A percentile compares a stretch with the other conserved stretches of the same genome.
Conservation (phyloP, 306 rosid species). For the Glycine tomentella region DNA sequence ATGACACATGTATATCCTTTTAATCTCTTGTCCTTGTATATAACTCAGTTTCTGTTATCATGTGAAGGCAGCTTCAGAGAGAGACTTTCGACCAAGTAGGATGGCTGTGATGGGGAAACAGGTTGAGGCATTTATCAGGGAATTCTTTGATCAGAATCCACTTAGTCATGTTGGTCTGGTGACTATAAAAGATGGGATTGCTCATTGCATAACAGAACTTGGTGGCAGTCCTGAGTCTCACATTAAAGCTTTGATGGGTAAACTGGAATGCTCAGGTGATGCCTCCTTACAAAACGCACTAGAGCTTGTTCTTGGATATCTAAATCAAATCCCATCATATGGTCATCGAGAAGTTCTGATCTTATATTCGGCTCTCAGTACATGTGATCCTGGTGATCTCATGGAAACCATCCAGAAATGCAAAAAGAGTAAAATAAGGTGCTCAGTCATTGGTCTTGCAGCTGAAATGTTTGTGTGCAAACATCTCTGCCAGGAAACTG, state of each 20-base stretch:
- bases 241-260: constrained; percentile 86
- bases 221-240: constrained; percentile 99
- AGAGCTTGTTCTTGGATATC: constrained; percentile 86
- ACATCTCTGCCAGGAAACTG: constrained; percentile 91
- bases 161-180: constrained; percentile 90
- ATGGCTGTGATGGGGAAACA: constrained; percentile 84
- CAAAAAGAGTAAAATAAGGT: constrained; percentile 86
- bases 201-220: constrained; percentile 82
- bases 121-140: constrained; percentile 83
- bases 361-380: constrained; percentile 90
- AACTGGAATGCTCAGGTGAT: constrained; percentile 94
- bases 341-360: constrained; percentile 93
- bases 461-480: constrained; percentile 95
- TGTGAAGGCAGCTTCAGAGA: constrained; percentile 90
- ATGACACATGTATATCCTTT: neutral
- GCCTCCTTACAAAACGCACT: constrained; percentile 92
- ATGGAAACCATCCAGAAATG: constrained; percentile 95
- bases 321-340: constrained; percentile 85
- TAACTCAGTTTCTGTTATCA: constrained; percentile 47
- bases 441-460: constrained; percentile 95
- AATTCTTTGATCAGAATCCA: constrained; percentile 95
- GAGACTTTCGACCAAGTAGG: constrained; percentile 89
- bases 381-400: constrained; percentile 96
- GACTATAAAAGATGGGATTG: constrained; percentile 85
- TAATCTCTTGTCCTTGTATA: neutral